Base-by-base conservation (phyloP, 2,329 filamentous ascomycete genomes). In the Aspergillus caelatus region DNA sequence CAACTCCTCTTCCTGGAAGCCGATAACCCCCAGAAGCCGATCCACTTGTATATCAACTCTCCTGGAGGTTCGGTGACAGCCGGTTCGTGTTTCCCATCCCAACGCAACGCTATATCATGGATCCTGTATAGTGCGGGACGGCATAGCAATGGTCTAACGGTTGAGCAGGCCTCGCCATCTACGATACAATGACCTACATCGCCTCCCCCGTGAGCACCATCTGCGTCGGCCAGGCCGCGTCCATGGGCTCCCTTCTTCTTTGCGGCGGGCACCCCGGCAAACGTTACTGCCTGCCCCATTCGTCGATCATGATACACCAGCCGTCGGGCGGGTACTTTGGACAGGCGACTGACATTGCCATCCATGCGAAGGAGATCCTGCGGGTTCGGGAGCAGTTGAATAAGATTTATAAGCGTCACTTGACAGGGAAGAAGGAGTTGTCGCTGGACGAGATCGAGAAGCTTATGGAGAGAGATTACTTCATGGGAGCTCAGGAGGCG, bases 161-260 rank as follows among this genome's bases (percentile, higher is more conserved):
- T n/a, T 19, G 28, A 46, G 12, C 41, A 78, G 77, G 78, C 50
- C 82, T 90, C 64, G 94, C 95, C 30, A 98, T 99, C 73, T 99
- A 99, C 84, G 95, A 99, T 77, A 99, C 95, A 14, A 98, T 99
- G 94, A 89, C 91, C 71, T 99, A 99, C 79, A 98, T 99, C 75
- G 89, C 90, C 65, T 92, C 92, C 3, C 93, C 94, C 1, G 93
- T 99, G 0, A 94, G 91, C 50, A 99, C 95, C 0, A 95, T 99
- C 34, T 98, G 95, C 74, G 87, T 99, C 50, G 95, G 95, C 9
- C 92, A 96, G 72, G 95, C 96, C 0, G 94, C 95, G 1, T 95
- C 91, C 3, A 99, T 99, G 95, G 95, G 94, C 7, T 93, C 91
- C 1, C 84, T 99, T 28, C 83, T 99, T 1, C 87, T 99, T 0